phyloP scores from a whole-genome alignment of 129 eudicot genomes.

The Kitagawia praeruptora region DNA sequence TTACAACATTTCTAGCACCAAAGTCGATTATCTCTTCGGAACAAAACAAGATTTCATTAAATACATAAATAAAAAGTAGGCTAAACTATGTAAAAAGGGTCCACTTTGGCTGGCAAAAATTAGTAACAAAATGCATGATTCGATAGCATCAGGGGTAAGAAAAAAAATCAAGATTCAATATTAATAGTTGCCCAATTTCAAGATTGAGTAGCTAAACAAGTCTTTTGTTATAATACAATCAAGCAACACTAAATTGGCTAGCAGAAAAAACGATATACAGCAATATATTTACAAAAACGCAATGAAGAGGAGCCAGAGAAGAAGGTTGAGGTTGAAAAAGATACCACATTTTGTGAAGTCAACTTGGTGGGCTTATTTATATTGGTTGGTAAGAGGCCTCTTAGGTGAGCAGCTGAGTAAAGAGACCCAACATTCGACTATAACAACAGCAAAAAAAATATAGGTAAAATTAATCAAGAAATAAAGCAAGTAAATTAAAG shows the following conservation, averaged over 20 bases:
- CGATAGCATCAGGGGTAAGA: neutral
- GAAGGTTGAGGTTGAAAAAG: constrained; percentile 10
- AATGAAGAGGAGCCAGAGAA: constrained; percentile 33
- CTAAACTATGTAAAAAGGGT: neutral
- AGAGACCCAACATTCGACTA: neutral
- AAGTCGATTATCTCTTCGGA: neutral
- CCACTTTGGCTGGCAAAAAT: neutral
- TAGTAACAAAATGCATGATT: neutral
- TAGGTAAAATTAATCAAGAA: neutral
- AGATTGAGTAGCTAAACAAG: neutral
- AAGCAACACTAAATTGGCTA: neutral
- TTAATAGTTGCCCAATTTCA: neutral
- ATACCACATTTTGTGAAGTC: neutral
- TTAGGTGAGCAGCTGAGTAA: neutral
- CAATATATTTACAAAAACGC: constrained; percentile 14
- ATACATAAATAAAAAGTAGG: neutral
- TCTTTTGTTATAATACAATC: neutral
- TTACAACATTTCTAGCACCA: neutral
- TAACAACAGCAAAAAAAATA: neutral
- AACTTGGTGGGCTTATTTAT: constrained; percentile 8
- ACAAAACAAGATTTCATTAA: neutral
- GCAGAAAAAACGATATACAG: neutral
- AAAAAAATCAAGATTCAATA: neutral
- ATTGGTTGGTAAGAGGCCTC: neutral
- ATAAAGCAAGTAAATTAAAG: neutral